Evolutionary conservation across 2,329 filamentous ascomycete species (phyloP).

Genomic region (Cordyceps fumosorosea): DNA sequence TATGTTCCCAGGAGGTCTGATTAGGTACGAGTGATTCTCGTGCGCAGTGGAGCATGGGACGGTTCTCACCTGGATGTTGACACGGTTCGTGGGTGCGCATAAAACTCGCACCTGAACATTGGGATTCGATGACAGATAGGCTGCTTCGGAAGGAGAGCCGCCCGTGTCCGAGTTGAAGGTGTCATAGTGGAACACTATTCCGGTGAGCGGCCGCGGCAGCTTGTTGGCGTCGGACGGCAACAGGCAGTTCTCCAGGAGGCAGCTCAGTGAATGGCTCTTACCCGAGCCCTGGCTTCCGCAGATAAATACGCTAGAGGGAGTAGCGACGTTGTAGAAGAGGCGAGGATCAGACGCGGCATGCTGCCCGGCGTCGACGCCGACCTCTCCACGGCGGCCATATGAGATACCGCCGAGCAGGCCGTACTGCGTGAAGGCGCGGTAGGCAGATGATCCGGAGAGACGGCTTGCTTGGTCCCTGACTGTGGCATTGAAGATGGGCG

Average conservation of each 20-base stretch:
- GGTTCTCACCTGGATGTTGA: slow-evolving; percentile 28
- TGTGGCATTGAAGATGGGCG: slow-evolving; percentile 26
- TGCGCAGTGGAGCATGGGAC: neutral
- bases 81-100: slow-evolving; percentile 47
- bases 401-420: slow-evolving; percentile 15
- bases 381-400: neutral
- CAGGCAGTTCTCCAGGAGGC: slow-evolving; percentile 51
- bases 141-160: slow-evolving; percentile 52
- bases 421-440: slow-evolving; percentile 23
- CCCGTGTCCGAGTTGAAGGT: slow-evolving; percentile 42
- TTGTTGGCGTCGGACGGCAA: slow-evolving; percentile 36
- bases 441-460: neutral
- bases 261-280: slow-evolving; percentile 55
- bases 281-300: slow-evolving; percentile 60
- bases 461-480: slow-evolving; percentile 15
- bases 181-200: slow-evolving; percentile 61
- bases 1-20: neutral
- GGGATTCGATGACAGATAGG: slow-evolving; percentile 41
- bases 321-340: slow-evolving; percentile 39
- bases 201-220: slow-evolving; percentile 47
- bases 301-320: slow-evolving; percentile 54
- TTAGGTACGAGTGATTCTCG: neutral
- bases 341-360: slow-evolving; percentile 20
- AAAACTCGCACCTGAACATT: slow-evolving; percentile 45
- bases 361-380: neutral